Evolutionary conservation across 2,329 filamentous ascomycete species (phyloP), one percentile per base, ranked within the genome.

Genomic region (Scortechinia acanthostroma): DNA sequence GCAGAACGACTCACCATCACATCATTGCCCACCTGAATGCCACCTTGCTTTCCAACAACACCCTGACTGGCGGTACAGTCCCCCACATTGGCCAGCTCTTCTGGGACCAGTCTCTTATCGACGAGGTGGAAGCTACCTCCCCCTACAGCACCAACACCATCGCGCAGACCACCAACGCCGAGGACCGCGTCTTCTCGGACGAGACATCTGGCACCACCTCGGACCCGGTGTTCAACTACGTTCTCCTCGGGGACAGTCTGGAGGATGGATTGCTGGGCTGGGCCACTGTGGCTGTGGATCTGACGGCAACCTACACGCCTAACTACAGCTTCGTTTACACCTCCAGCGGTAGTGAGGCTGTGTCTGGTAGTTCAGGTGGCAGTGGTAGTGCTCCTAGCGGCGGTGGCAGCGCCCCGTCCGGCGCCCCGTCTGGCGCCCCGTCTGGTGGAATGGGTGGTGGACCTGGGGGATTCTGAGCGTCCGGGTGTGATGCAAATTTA

Each of bases 31-130:
- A 76, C 55, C 47, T 58, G 25, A 59, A 63, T 48, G 64, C 60
- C 14, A 64, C 58, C 1, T 47, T 57, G 21, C 49, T 55, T 28
- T 40, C 55, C 17, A 71, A 71, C 55, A 52, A 73, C 54, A 74
- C 71, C 45, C 74, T 76, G 49, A 58, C 61, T 33, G 73, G 68
- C 48, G 65, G 67, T 15, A 66, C 61, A 43, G 69, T 76, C 47
- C 70, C 73, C 4, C 79, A 85, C 60, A 69, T 83, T 30, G 80
- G 80, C 16, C 80, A 86, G 57, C 55, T 80, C 43, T 85, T 80
- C 68, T 80, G 81, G 56, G 77, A 83, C 57, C 73, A 83, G 55
- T 64, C 68, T 49, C 70, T 85, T 6, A 70, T 77, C 51, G 52
- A 53, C 21, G 50, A 63, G 30, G 75, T 83, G 45, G 71, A 79